These are phyloP conservation scores for Melaleuca alternifolia DNA, from an alignment of 345 rosid species.

Conservation along the genomic window DNA sequence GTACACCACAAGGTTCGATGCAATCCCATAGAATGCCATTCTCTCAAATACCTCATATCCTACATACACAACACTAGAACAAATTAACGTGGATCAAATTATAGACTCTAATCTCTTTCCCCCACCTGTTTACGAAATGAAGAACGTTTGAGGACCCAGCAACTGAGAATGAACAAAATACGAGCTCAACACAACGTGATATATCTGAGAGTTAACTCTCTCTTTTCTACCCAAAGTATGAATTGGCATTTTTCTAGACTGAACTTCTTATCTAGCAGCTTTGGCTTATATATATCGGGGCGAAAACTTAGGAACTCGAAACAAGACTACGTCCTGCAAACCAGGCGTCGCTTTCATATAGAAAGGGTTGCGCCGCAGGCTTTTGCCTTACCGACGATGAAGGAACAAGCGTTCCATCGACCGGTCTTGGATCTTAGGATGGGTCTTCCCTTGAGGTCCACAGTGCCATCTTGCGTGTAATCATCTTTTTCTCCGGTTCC, in stretches of 20 bases:
- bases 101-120: neutral
- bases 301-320: neutral
- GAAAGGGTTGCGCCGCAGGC: neutral
- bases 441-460: constrained; percentile 40
- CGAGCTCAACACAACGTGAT: neutral
- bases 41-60: constrained; percentile 1
- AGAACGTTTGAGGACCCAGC: neutral
- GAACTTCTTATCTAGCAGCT: neutral
- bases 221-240: neutral
- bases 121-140: neutral
- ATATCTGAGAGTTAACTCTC: neutral
- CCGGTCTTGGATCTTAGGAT: constrained; percentile 36
- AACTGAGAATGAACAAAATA: neutral
- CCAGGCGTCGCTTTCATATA: neutral
- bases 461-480: constrained; percentile 42
- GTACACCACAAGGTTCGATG: constrained; percentile 21
- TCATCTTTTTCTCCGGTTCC: constrained; percentile 11
- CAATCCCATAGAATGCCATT: constrained; percentile 34
- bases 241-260: neutral
- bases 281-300: neutral
- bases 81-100: neutral
- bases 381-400: constrained; percentile 26
- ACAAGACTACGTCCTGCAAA: too few species aligned
- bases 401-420: constrained; percentile 44
- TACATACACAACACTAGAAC: neutral